Evolutionary conservation across 768 basidiomycete genomes (phyloP), one percentile per base, ranked within the genome.

Genomic region (Symmetrospora coprosmae): DNA sequence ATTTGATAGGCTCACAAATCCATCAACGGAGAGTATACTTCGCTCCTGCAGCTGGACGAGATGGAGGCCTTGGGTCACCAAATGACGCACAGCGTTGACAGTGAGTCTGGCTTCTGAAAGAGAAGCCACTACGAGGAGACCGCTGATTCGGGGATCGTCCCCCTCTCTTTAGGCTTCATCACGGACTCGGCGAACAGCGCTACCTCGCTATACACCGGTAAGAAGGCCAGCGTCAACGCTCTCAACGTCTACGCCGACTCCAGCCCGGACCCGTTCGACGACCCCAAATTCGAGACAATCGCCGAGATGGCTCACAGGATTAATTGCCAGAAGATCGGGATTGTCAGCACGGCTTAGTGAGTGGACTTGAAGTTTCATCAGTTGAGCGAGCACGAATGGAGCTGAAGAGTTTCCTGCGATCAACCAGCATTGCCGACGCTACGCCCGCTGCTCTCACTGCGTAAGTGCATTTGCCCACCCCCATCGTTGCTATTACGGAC

Each of bases 1-100:
- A n/a, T n/a, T n/a, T n/a, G n/a, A n/a, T n/a, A n/a, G n/a, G 73
- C 69, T 1, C 74, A 75, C 71, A 75, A 74, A 67, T 68, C 66
- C 9, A 67, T 74, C 68, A 74, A 73, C 62, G 73, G 72, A 28
- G 69, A 70, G 43, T 73, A 73, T 65, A 69, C 70, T 48, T 65
- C 61, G 48, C 62, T 52, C 38, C 38, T 70, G 39, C 65, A 64
- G 61, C 14, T 70, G 21, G 68, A 70, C 58, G 66, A 68, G 50
- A 47, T 58, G 38, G 53, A 27, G 68, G 66, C 64, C 17, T 64
- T 67, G 50, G 72, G 72, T 1, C 53, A 65, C 17, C 74, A 75
- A 60, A 73, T 72, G 71, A 73, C 73, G 40, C 72, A 73, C 63
- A 66, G 63, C 9, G 62, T 68, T 35, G 64, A 64, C 51, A 69